Conservation (phyloP, 2,329 filamentous ascomycete genomes). For the Neocatenulostroma microsporum region DNA sequence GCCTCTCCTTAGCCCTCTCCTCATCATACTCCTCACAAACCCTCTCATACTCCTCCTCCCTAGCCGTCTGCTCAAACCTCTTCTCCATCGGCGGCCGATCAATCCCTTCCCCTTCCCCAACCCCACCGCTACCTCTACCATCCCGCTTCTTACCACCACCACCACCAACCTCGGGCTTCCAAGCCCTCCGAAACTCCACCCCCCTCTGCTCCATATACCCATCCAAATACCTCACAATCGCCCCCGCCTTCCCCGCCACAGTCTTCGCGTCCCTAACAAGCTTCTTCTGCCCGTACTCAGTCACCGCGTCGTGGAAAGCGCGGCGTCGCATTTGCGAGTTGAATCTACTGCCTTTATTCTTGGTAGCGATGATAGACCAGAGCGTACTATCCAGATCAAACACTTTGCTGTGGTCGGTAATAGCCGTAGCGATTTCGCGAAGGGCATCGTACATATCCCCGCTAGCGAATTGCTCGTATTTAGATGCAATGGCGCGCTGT, state of each 20-base stretch:
- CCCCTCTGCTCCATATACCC: slow-evolving; percentile 1
- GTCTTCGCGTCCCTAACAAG: slow-evolving; percentile 1
- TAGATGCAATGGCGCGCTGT: slow-evolving; percentile 13
- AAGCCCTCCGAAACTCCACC: slow-evolving; percentile 1
- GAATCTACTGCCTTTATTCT: slow-evolving; percentile 22
- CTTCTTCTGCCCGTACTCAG: slow-evolving; percentile 11
- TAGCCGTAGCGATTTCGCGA: slow-evolving; percentile 26
- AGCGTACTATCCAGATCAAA: slow-evolving; percentile 28
- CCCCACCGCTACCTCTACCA: background rate
- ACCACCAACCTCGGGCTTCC: background rate
- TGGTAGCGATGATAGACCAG: slow-evolving; percentile 28
- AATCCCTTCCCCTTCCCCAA: no score
- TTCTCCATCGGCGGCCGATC: background rate
- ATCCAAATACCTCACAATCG: slow-evolving; percentile 1
- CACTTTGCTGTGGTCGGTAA: slow-evolving; percentile 16
- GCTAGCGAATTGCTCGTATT: slow-evolving; percentile 29
- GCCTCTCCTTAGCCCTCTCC: no score
- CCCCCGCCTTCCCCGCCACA: slow-evolving; percentile 8
- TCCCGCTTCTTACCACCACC: background rate
- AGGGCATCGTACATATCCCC: slow-evolving; percentile 37
- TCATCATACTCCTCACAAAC: no score
- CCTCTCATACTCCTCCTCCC: background rate
- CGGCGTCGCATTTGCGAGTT: slow-evolving; percentile 19
- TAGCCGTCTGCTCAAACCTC: background rate
- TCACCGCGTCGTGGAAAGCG: slow-evolving; percentile 23